phyloP scores from a whole-genome alignment of 495 filamentous ascomycete species.

The Cercophora newfieldiana region DNA sequence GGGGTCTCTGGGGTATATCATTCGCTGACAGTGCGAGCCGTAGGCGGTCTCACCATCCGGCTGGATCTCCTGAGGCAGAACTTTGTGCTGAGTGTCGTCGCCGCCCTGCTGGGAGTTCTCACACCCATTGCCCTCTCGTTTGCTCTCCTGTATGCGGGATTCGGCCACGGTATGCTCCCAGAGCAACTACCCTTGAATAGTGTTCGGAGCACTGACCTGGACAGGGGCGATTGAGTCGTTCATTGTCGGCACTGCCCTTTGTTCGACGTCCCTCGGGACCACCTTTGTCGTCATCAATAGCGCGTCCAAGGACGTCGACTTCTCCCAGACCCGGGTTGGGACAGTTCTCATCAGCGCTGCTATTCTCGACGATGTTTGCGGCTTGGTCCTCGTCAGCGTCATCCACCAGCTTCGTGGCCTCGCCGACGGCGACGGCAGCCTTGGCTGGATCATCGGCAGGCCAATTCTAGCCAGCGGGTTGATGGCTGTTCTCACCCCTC shows the following conservation, averaged over 20 bases:
- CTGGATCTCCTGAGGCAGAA: conserved; percentile 60
- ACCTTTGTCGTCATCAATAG: conserved; percentile 72
- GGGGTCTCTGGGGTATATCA: background rate
- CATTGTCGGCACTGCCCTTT: conserved; percentile 73
- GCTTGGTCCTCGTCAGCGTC: conserved; percentile 76
- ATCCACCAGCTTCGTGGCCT: conserved; percentile 48
- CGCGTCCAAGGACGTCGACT: conserved; percentile 40
- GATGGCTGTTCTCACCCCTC: conserved; percentile 29
- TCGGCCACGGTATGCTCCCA: conserved; percentile 22
- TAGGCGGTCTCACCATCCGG: conserved; percentile 67
- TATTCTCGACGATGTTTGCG: conserved; percentile 82
- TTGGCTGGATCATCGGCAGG: conserved; percentile 34
- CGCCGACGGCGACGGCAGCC: conserved; percentile 3
- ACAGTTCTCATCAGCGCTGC: conserved; percentile 70
- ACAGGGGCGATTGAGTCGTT: conserved; percentile 63
- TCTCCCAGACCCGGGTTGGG: conserved; percentile 63
- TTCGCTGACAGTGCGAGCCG: background rate
- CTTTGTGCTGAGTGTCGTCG: conserved; percentile 55
- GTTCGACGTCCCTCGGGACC: conserved; percentile 74
- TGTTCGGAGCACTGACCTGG: conserved; percentile 17
- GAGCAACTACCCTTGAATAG: background rate
- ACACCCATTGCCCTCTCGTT: conserved; percentile 71
- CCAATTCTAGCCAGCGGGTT: conserved; percentile 29
- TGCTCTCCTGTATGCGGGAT: conserved; percentile 43
- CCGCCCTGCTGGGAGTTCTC: conserved; percentile 65